Evolutionary conservation across 345 rosid genomes (phyloP).

Genomic region (Hevea brasiliensis): DNA sequence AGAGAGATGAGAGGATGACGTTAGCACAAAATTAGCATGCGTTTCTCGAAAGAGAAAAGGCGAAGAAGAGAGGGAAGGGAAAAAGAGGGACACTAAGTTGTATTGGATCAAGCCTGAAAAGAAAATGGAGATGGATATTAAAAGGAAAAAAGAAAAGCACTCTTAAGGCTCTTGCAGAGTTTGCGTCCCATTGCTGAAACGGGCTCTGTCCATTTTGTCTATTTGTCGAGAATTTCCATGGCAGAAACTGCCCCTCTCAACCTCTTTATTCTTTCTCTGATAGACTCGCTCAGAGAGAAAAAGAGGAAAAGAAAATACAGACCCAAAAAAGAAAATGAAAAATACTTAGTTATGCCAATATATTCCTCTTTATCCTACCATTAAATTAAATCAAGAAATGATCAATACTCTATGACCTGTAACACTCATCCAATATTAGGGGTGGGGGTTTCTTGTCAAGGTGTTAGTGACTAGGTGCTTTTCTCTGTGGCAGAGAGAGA

Average conservation of each 20-base stretch:
- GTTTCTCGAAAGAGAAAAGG: conserved; percentile 37
- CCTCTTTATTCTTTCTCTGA: background rate
- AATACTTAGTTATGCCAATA: background rate
- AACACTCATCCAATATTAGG: background rate
- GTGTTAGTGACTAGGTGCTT: conserved; percentile 11
- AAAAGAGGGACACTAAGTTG: conserved; percentile 21
- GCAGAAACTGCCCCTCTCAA: conserved; percentile 27
- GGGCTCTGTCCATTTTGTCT: conserved; percentile 46
- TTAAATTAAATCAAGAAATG: background rate
- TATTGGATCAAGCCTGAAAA: conserved; percentile 39
- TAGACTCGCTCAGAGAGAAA: background rate
- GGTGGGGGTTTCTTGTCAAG: conserved; percentile 22
- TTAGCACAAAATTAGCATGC: conserved; percentile 37
- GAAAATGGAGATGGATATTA: conserved; percentile 6
- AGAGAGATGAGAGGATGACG: conserved; percentile 27
- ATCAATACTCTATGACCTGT: background rate
- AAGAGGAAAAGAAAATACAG: background rate
- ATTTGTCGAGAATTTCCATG: conserved; percentile 46
- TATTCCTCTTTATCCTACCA: conserved; percentile 9
- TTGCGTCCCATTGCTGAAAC: conserved; percentile 31
- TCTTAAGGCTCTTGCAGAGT: conserved; percentile 29
- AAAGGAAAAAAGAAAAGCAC: conserved; percentile 9
- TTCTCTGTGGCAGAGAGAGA: background rate
- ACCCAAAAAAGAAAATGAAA: background rate
- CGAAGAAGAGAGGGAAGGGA: background rate